Conservation (phyloP, 1,284 basidiomycete genomes). For the Mixia osmundae region DNA sequence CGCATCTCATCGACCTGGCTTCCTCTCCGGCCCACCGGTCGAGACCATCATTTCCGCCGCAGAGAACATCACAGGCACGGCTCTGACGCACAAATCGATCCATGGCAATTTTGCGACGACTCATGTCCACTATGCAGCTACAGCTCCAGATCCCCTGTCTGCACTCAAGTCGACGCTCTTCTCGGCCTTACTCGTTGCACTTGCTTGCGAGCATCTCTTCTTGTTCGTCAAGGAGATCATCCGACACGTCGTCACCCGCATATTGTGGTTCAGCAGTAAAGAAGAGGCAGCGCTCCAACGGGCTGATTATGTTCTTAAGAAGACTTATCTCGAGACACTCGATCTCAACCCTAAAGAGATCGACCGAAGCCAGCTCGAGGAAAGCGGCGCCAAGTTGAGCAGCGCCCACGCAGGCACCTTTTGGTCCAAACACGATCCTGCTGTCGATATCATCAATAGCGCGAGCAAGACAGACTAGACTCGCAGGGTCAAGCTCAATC, state of each 20-base stretch:
- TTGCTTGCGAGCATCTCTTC: conserved; percentile 58
- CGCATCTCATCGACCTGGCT: neutral
- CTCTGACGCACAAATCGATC: neutral
- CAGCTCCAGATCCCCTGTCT: neutral
- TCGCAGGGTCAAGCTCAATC: too few species aligned
- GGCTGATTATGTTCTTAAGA: conserved; percentile 1
- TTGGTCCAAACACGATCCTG: too few species aligned
- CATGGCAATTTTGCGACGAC: conserved; percentile 2
- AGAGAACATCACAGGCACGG: conserved; percentile 1
- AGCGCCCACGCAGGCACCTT: too few species aligned
- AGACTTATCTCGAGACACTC: conserved; percentile 4
- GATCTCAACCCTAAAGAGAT: neutral
- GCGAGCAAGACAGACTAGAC: too few species aligned
- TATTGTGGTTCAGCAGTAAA: conserved; percentile 33
- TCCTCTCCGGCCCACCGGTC: neutral
- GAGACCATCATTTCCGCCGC: neutral
- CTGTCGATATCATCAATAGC: too few species aligned
- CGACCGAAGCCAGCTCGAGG: too few species aligned
- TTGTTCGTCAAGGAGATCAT: conserved; percentile 40
- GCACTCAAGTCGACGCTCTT: conserved; percentile 23
- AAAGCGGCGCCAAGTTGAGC: too few species aligned
- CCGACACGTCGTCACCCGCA: conserved; percentile 41
- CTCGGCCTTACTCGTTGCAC: conserved; percentile 44
- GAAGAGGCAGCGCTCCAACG: conserved; percentile 2
- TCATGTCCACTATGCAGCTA: neutral